Evolutionary conservation across 331 rosid genomes (phyloP).

Genomic region (Cydonia oblonga): DNA sequence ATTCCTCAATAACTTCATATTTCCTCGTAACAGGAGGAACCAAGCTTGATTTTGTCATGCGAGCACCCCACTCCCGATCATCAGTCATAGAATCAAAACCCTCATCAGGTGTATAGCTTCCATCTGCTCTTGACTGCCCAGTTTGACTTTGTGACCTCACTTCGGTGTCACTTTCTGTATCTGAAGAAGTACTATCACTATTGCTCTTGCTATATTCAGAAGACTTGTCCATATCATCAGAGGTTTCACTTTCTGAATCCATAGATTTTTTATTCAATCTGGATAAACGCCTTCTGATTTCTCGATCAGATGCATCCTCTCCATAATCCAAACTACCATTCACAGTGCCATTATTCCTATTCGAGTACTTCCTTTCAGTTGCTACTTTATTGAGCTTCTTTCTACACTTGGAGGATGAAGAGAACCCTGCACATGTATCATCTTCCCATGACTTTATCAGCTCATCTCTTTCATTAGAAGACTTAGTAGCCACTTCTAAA

Average conservation of each 20-base stretch:
- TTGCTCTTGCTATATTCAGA: constrained; percentile 64
- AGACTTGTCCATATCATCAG: constrained; percentile 73
- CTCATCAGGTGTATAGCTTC: constrained; percentile 37
- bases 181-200: constrained; percentile 54
- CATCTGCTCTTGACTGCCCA: constrained; percentile 46
- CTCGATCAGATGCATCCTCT: constrained; percentile 77
- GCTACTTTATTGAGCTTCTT: constrained; percentile 49
- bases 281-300: constrained; percentile 69
- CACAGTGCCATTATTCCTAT: constrained; percentile 53
- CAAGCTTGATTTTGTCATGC: constrained; percentile 95
- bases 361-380: constrained; percentile 54
- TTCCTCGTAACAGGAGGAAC: constrained; percentile 99
- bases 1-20: constrained; percentile 82
- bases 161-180: constrained; percentile 62
- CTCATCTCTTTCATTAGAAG: constrained; percentile 47
- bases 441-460: constrained; percentile 51
- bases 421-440: constrained; percentile 30
- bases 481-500: constrained; percentile 60
- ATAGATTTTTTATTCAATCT: constrained; percentile 63
- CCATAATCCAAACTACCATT: constrained; percentile 49
- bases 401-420: constrained; percentile 56
- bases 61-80: constrained; percentile 99
- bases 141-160: constrained; percentile 34
- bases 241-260: constrained; percentile 85
- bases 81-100: constrained; percentile 46